Base-by-base conservation (phyloP, 495 filamentous ascomycete species). In the Letharia lupina region DNA sequence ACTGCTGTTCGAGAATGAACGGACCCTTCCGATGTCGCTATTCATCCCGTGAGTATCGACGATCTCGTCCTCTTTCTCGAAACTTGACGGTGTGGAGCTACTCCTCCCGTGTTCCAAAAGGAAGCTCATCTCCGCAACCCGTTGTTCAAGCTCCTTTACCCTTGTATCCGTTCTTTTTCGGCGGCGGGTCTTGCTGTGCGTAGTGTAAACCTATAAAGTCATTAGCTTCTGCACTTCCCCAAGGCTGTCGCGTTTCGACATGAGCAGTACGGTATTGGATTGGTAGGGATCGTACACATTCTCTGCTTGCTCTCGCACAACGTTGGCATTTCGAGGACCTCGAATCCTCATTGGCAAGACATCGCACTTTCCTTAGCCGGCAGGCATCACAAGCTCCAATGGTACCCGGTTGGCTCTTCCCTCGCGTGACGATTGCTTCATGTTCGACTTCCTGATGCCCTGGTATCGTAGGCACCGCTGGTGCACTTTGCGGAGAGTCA, bases 91-190 rank as follows among this genome's bases (percentile, higher is more conserved):
- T n/a, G 20, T 62, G 15, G 63, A 65, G 28, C 64, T 48, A 16
- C 52, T 44, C 33, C 54, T 57, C 4, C 64, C 61, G 48, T 67
- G 50, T 61, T 69, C 68, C 42, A 69, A 54, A 42, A 69, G 56
- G 41, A 69, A 61, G 45, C 68, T 69, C 31, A 69, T 64, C 20
- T 63, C 65, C 35, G 96, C 91, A 63, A 98, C 92, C 79, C 94
- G 96, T 77, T 88, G 90, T 76, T 98, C 93, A 50, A 98, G 79
- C 76, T 97, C 93, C 20, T 91, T 88, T 7, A 98, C 93, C 37
- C 93, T 84, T 63, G 85, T 91, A 72, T 96, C 93, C 39, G 90
- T 91, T 78, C 96, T 96, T 78, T 94, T 96, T 15, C 68, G 64
- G 77, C 92, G 89, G 23, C 93, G 80, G 74, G 95, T 96, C 20